Evolutionary conservation across 441 rosid species (phyloP).

Genomic region (Capsella rubella): DNA sequence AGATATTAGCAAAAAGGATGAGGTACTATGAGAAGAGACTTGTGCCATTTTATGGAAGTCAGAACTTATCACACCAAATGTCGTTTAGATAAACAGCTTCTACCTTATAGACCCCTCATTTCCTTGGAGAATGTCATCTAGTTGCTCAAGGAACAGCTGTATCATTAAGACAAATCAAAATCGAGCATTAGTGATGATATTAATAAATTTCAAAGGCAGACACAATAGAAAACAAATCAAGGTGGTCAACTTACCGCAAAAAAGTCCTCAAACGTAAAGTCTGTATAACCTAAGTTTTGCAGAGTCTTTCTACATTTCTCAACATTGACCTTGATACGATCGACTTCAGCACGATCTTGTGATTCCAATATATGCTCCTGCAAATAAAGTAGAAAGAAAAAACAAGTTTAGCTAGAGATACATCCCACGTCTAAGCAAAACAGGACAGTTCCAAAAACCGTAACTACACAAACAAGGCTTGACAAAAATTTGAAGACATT

Average conservation of each 20-base stretch:
- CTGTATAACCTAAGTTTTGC: constrained; percentile 86
- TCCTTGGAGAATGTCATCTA: constrained; percentile 86
- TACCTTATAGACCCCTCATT: constrained; percentile 80
- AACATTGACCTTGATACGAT: constrained; percentile 71
- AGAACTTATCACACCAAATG: constrained; percentile 27
- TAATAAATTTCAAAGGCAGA: constrained; percentile 5
- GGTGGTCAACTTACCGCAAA: constrained; percentile 62
- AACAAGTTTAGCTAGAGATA: constrained; percentile 28
- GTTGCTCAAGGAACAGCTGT: constrained; percentile 95
- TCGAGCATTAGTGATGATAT: not conserved
- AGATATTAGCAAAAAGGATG: constrained; percentile 26
- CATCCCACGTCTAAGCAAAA: constrained; percentile 30
- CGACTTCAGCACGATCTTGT: constrained; percentile 81
- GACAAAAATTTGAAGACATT: not conserved
- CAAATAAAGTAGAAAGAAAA: constrained; percentile 11
- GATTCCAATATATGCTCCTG: constrained; percentile 82
- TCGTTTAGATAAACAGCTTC: constrained; percentile 24
- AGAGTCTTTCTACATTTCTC: constrained; percentile 85
- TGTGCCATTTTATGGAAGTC: constrained; percentile 6
- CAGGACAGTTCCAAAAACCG: not conserved
- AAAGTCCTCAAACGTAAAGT: constrained; percentile 96
- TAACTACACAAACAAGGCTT: not conserved
- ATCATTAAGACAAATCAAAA: constrained; percentile 23
- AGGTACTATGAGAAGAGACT: constrained; percentile 37
- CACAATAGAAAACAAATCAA: not conserved